Percentiles rank a stretch among this genome's conserved stretches.
Evolutionary conservation across 75 land plant species (phyloP).

Genomic region (Isoetes taiwanensis): DNA sequence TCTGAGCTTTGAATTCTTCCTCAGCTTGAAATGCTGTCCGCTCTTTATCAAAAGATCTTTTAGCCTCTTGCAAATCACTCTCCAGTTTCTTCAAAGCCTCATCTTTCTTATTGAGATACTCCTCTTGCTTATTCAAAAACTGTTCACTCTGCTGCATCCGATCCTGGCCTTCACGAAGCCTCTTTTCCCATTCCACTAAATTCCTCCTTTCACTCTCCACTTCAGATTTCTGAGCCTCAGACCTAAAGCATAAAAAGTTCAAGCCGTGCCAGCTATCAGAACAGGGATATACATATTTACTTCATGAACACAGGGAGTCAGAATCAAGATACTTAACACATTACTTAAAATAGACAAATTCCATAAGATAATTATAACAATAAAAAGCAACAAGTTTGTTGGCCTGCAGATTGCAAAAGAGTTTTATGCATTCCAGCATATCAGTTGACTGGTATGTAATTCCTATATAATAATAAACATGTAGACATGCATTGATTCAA

Average conservation of each 20-base stretch:
- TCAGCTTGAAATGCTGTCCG: conserved; percentile 39
- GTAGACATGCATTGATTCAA: no score
- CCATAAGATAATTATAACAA: no score
- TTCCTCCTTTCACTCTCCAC: conserved; percentile 26
- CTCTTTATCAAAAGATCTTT: conserved; percentile 35
- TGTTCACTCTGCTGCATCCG: conserved; percentile 55
- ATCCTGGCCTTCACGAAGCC: conserved; percentile 56
- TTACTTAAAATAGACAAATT: no score
- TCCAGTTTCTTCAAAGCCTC: conserved; percentile 40
- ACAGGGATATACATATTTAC: not conserved
- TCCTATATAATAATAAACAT: no score
- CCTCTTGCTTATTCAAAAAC: conserved; percentile 71
- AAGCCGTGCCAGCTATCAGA: not conserved
- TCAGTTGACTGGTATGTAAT: no score
- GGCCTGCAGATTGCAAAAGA: no score
- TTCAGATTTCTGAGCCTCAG: conserved; percentile 20
- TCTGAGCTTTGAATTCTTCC: conserved; percentile 37
- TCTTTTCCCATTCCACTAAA: conserved; percentile 68
- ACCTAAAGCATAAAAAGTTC: not conserved
- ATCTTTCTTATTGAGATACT: conserved; percentile 45
- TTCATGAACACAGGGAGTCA: no score
- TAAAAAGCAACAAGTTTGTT: no score
- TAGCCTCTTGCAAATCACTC: conserved; percentile 43
- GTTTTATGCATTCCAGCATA: no score
- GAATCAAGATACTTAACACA: no score